Conservation (phyloP, 2,329 filamentous ascomycete species). For the Penicillium nordicum region DNA sequence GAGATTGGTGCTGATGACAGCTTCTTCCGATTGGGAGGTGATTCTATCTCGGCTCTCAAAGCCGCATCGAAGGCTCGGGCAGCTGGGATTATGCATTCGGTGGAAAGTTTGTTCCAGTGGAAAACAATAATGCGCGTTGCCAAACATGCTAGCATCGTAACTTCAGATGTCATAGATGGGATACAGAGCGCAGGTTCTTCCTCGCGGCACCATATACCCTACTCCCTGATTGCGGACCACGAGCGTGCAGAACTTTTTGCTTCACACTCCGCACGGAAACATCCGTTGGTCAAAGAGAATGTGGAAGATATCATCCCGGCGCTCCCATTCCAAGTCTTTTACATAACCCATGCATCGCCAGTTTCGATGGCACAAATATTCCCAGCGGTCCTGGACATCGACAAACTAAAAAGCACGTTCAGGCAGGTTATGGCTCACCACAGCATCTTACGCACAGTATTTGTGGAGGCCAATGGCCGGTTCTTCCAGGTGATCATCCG, state of each 20-base stretch:
- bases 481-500: slow-evolving; percentile 10
- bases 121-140: slow-evolving; percentile 2
- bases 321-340: not conserved
- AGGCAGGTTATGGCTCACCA: not conserved
- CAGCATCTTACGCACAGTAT: slow-evolving; percentile 13
- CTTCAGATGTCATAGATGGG: not conserved
- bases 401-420: not conserved
- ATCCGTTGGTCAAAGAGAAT: not conserved
- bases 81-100: not conserved
- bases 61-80: slow-evolving; percentile 1
- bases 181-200: not conserved
- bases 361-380: not conserved
- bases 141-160: not conserved
- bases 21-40: slow-evolving; percentile 13
- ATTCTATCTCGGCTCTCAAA: slow-evolving; percentile 10
- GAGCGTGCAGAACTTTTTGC: not conserved
- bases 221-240: not conserved
- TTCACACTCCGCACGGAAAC: not conserved
- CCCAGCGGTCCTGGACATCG: not conserved
- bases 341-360: not conserved
- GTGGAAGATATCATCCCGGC: not conserved
- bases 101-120: slow-evolving; percentile 6
- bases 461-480: not conserved
- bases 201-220: not conserved
- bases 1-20: slow-evolving; percentile 6